Evolutionary conservation across 495 filamentous ascomycete genomes (phyloP), one percentile per base, ranked within the genome.

Genomic region (Entonaema liquescens): DNA sequence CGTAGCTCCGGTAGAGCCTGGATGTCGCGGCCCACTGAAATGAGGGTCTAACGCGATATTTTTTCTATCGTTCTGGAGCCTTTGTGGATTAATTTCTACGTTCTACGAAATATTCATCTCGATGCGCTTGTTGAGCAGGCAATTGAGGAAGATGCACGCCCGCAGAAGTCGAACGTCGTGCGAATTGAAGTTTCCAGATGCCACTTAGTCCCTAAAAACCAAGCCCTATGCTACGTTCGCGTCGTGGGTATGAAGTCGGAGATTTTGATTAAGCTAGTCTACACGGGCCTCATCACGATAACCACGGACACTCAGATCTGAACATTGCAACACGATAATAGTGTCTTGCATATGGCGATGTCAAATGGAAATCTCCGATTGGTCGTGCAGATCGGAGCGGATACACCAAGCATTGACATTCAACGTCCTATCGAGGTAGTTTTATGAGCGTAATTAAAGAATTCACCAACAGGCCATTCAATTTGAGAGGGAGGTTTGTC

Each of bases 361-460:
- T 61, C 29, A 26, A 68, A 69, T 59, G 26, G 57, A 73, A 74
- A 70, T 70, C 53, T 67, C 67, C 71, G 71, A 70, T 74, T 74
- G 71, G 66, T 44, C 33, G 17, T 55, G 28, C 52, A 44, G 56
- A 55, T 31, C 61, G 28, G 56, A 65, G 61, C 57, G 56, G 61
- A 73, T 68, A 73, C 56, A 57, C 44, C 28, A 56, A 63, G 31
- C 12, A 57, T 56, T 67, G 47, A 47, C 55, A 53, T 65, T 62
- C 52, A 42, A 62, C 65, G 31, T 57, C 61, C 36, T 60, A 49
- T 53, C 49, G n/a, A n/a, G n/a, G n/a, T 55, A 4, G 28, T 56
- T 29, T 56, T 44, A 15, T 5, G 19, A 66, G 15, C 26, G 38
- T 12, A 65, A 59, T 9, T 49, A 13, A 71, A 33, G 4, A 36